These are phyloP conservation scores for Boletus semigastroideus DNA, from an alignment of 1,284 basidiomycete genomes.

Conservation along the genomic window DNA sequence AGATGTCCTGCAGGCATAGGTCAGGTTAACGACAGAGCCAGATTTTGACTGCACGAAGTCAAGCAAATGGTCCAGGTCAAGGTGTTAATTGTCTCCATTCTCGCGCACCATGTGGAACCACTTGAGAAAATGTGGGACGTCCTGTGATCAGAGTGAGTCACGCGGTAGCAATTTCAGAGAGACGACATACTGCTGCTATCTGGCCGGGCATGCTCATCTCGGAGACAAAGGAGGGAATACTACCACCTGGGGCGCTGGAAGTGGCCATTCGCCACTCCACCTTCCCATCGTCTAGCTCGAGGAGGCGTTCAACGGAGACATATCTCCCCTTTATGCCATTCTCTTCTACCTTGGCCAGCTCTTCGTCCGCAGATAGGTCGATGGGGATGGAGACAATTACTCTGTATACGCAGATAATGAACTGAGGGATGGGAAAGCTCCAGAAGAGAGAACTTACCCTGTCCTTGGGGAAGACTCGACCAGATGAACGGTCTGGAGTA, in stretches of 20 bases:
- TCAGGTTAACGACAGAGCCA: background rate
- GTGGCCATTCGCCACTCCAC: conserved; percentile 81
- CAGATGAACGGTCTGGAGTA: conserved; percentile 60
- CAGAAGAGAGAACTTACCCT: conserved; percentile 43
- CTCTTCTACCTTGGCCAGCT: conserved; percentile 60
- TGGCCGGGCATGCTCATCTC: conserved; percentile 59
- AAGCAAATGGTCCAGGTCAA: background rate
- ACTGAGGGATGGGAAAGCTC: background rate
- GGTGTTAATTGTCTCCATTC: conserved; percentile 32
- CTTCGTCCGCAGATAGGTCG: conserved; percentile 56
- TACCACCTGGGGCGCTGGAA: conserved; percentile 69
- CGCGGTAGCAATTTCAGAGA: background rate
- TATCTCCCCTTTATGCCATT: conserved; percentile 70
- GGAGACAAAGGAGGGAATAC: conserved; percentile 61
- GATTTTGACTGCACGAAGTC: background rate
- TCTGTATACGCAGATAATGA: conserved; percentile 34
- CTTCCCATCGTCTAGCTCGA: conserved; percentile 60
- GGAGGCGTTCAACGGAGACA: conserved; percentile 64
- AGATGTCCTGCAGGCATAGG: conserved; percentile 16
- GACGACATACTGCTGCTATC: conserved; percentile 53
- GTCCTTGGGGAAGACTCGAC: conserved; percentile 47
- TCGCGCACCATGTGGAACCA: conserved; percentile 40
- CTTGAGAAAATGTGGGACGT: conserved; percentile 63
- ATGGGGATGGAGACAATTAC: conserved; percentile 72
- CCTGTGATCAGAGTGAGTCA: conserved; percentile 39